Base-by-base conservation (phyloP, 2,329 filamentous ascomycete species). In the Falciphora oryzae region DNA sequence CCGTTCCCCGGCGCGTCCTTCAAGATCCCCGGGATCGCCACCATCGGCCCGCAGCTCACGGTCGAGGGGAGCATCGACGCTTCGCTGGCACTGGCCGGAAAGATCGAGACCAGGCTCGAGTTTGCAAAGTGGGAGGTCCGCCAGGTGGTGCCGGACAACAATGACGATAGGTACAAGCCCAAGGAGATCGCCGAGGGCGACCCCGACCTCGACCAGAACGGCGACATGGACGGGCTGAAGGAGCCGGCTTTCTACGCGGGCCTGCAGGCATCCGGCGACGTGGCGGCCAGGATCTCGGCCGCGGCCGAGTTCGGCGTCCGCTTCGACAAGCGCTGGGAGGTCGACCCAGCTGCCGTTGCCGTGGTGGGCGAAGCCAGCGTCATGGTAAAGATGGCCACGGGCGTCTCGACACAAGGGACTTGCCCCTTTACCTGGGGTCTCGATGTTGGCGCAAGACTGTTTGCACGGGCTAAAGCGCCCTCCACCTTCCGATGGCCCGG, bases 41-140 rank as follows among this genome's bases (percentile, higher is more conserved):
- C 67, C 35, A 65, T 69, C 32, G 68, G 68, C 14, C 68, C 67
- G n/a, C 56, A 67, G 28, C 62, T 69, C 35, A 64, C 27, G 8
- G 31, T 64, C 58, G 10, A 18, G 14, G 63, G 57, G 16, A 28
- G 44, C 18, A 16, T 64, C 25, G 57, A 53, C 13, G 63, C 50
- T 8, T 56, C 50, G 50, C 50, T 56, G 50, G 50, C 50, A 5
- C 25, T 56, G 50, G 50, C 50, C 11, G 50, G 50, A 22, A 56
- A 56, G 50, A 56, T 56, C 50, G 50, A 56, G 50, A 56, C 6
- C 18, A 56, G 50, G 50, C 50, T 56, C 25, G 50, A 56, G 18
- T 56, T 56, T 56, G 50, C 18, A 11, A 56, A 56, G 6, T 56
- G 50, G 50, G 6, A 56, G 50, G 50, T 56, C 25, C 50, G 50